Evolutionary conservation across 345 rosid genomes (phyloP).

Genomic region (Populus alba): DNA sequence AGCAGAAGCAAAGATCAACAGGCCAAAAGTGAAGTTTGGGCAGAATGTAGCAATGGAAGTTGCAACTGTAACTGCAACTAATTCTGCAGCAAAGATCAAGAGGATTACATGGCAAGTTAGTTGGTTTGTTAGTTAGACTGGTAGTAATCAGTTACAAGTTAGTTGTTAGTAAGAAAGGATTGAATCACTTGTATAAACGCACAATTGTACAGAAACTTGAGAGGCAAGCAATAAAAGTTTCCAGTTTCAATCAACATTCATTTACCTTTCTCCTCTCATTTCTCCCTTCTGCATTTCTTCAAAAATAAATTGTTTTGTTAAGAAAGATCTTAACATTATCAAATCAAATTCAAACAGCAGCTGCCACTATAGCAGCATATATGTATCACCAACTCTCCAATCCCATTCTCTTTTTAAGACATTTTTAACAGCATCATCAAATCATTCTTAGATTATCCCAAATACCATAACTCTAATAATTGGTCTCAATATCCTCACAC

Average conservation of each 20-base stretch:
- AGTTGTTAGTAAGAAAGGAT: too few relatives aligned
- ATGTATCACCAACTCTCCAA: neutral
- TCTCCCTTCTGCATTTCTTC: too few relatives aligned
- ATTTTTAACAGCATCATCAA: neutral
- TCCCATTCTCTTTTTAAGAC: neutral
- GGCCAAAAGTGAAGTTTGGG: too few relatives aligned
- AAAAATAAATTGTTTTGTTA: too few relatives aligned
- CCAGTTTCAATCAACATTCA: too few relatives aligned
- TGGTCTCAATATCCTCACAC: neutral
- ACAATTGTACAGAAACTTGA: too few relatives aligned
- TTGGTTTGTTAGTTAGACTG: neutral
- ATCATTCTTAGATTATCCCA: neutral
- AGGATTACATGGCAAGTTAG: too few relatives aligned
- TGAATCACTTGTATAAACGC: neutral
- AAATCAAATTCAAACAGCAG: neutral
- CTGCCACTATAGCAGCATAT: neutral
- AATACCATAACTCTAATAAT: neutral
- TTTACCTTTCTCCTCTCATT: too few relatives aligned
- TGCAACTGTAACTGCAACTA: neutral
- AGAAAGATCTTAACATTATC: neutral
- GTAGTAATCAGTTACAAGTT: neutral
- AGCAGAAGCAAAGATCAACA: too few relatives aligned
- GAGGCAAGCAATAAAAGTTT: too few relatives aligned
- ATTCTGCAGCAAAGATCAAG: neutral
- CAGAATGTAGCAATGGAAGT: too few relatives aligned